A percentile compares a stretch with the other conserved stretches of the same genome.
Evolutionary conservation across 805 yeast genomes (phyloP).

Genomic region (Candida ortonii): DNA sequence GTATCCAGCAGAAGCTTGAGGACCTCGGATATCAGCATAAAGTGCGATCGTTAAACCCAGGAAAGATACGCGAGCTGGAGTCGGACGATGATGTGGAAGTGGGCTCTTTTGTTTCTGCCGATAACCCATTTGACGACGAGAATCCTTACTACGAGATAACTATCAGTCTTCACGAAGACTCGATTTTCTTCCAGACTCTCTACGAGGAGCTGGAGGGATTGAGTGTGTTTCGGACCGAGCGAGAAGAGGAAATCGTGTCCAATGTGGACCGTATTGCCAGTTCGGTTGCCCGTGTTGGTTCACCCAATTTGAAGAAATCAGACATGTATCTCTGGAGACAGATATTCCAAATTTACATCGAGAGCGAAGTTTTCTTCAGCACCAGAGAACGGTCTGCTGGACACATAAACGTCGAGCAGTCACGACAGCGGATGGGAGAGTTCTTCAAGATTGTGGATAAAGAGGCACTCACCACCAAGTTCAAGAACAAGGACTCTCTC

Average conservation of each 20-base stretch:
- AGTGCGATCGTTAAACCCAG: conserved; percentile 10
- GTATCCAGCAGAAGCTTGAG: conserved; percentile 19
- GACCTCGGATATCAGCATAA: conserved; percentile 18
- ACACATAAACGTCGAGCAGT: conserved; percentile 44
- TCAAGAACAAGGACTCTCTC: conserved; percentile 45
- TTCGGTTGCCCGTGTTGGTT: conserved; percentile 36
- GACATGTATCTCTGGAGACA: conserved; percentile 73
- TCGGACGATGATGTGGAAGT: conserved; percentile 1
- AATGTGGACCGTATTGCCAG: conserved; percentile 44
- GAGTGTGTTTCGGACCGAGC: conserved; percentile 40
- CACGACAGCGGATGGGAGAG: conserved; percentile 41
- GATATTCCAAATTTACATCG: conserved; percentile 61
- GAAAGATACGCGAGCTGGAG: conserved; percentile 5
- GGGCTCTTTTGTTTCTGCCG: conserved; percentile 17
- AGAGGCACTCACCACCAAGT: conserved; percentile 36
- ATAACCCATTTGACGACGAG: conserved; percentile 29
- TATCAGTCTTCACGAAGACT: conserved; percentile 51
- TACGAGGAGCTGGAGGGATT: conserved; percentile 51
- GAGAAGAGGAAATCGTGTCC: conserved; percentile 41
- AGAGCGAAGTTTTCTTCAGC: conserved; percentile 59
- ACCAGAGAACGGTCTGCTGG: conserved; percentile 41
- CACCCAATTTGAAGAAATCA: conserved; percentile 41
- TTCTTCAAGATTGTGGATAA: conserved; percentile 41
- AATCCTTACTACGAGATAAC: conserved; percentile 21
- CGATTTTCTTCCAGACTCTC: conserved; percentile 57